Base-by-base conservation (phyloP, 2,329 filamentous ascomycete genomes). In the Scleromitrula shiraiana region DNA sequence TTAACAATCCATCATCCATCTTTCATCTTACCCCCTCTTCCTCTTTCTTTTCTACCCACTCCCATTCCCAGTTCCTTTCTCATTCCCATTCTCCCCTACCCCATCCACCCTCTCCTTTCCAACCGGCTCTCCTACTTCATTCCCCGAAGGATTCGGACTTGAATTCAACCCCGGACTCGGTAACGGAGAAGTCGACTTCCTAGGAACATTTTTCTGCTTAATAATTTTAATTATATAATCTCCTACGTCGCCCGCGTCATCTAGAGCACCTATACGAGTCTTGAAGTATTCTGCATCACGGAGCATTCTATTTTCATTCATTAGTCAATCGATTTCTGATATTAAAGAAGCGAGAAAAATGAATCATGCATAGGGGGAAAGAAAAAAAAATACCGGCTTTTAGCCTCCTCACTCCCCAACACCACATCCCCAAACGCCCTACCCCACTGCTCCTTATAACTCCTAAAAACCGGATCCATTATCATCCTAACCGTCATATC, bases 231-330 rank as follows among this genome's bases (percentile, higher is more conserved):
- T 67, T 5, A 96, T 73, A 53, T 82, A 75, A 29, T 83, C 76
- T 24, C 85, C 87, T 2, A 87, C 72, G 55, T 89, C 82, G 8
- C 77, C 82, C 32, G 79, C 76, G 2, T 79, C 82, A 41, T 85
- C 78, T 24, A 87, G 72, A 58, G 78, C 79, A 51, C 74, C 72
- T 15, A 87, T 70, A 50, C 75, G 76, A 1, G 72, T 66, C 43
- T 78, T 76, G 59, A 87, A 82, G 53, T 75, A 72, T 57, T 83
- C 75, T 7, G 75, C 77, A 61, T 87, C 83, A 33, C 74, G 72
- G 40, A 82, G 66, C 62, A 88, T 72, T 57, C 81, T 83, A 56
- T 48, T 30, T 22, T 17, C 46, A n/a, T n/a, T 45, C 39, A 38
- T 51, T 29, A 53, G 47, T 39, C 38, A 7, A 7, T 35, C 27